Evolutionary conservation across 768 basidiomycete genomes (phyloP).

Genomic region (Lactifluus rugatus): DNA sequence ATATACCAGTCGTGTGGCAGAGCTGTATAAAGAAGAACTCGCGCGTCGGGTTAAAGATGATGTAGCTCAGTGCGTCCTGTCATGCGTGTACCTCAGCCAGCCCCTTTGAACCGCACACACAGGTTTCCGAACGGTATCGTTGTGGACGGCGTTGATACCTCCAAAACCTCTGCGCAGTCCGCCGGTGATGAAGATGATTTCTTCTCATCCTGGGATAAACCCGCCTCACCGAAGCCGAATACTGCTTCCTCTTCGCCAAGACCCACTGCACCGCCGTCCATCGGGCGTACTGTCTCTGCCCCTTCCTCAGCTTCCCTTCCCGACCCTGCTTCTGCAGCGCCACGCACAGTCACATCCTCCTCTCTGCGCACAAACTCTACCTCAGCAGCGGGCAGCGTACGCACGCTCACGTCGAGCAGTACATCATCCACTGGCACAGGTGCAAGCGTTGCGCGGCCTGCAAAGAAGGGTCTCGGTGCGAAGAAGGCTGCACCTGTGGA

Average conservation of each 20-base stretch:
- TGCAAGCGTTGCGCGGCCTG: conserved; percentile 45
- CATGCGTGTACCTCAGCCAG: not conserved
- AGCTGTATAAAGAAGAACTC: conserved; percentile 88
- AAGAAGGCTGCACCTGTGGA: conserved; percentile 78
- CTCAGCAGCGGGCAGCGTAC: conserved; percentile 34
- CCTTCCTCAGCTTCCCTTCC: not conserved
- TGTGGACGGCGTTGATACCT: conserved; percentile 68
- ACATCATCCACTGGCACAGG: conserved; percentile 24
- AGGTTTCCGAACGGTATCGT: conserved; percentile 72
- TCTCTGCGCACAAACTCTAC: conserved; percentile 42
- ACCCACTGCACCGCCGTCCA: conserved; percentile 8
- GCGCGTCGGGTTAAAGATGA: conserved; percentile 75
- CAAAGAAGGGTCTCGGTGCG: conserved; percentile 75
- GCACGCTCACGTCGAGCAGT: conserved; percentile 33
- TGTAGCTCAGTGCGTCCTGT: conserved; percentile 40
- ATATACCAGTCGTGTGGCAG: conserved; percentile 76
- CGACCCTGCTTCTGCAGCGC: conserved; percentile 33
- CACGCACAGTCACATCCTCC: conserved; percentile 60
- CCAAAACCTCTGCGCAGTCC: conserved; percentile 28
- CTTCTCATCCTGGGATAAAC: conserved; percentile 95
- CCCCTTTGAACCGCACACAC: not conserved
- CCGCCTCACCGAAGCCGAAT: conserved; percentile 33
- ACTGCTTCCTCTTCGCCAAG: conserved; percentile 20
- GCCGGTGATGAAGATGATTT: conserved; percentile 75
- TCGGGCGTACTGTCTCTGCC: conserved; percentile 16